Base-by-base conservation (phyloP, 73 alveolate genomes). In the Breviolum minutum region DNA sequence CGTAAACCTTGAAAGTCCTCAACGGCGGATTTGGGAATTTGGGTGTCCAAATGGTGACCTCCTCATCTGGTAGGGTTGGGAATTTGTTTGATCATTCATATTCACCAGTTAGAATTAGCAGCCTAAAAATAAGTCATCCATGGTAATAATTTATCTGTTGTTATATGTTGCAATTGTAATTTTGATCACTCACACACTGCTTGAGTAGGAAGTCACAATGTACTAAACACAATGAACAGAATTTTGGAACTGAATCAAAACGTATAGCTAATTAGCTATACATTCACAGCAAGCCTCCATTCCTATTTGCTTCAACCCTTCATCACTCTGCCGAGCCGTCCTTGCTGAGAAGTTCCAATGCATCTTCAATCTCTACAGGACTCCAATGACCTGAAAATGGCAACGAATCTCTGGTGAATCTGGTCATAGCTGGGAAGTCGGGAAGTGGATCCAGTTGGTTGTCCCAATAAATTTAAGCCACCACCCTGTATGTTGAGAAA, bases 321-420 rank as follows among this genome's bases (percentile, higher is more conserved):
- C 48, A 76, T 6, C 14, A 19, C 19, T 12, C 32, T 19, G 61
- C 1, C 80, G 16, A n/a, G n/a, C 48, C 9, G 69, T 63, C 99
- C 99, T 94, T 94, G 94, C 99, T 80, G 26, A 94, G 94, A 73
- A 94, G 99, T 63, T 94, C 99, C 93, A 94, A 29, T 17, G 99
- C 99, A 80, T 94, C 99, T 29, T 94, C 99, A 29, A 94, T 94
- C 71, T 94, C 99, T 71, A 80, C 99, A 2, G 94, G 94, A 63
- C 94, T 79, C 99, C 99, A 94, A 40, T 94, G 92, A 20, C 94
- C 99, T 80, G 61, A 48, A 8, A 29, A 54, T 27, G 70, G 2
- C 40, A 40, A 20, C 17, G 2, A 30, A 2, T 13, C 40, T 8
- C 26, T 80, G 0, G 89, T 32, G 70, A 19, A 77, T 11, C 87